Percentiles rank a stretch among this genome's conserved stretches.
These are phyloP conservation scores for Diophrys appendiculata DNA, from an alignment of 73 alveolate species.

Conservation along the genomic window DNA sequence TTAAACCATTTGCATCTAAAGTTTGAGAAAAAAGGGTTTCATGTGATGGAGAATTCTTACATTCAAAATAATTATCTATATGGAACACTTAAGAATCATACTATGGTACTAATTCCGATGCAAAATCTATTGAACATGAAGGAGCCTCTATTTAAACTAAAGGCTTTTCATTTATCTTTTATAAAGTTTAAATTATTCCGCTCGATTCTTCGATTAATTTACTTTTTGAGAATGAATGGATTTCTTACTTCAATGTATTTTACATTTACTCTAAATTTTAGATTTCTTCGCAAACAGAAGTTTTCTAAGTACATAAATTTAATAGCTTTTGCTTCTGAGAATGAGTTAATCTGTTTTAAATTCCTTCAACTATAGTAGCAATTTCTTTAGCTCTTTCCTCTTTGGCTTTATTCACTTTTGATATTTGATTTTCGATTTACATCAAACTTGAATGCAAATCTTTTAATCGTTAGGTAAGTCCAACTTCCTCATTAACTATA, in stretches of 20 bases:
- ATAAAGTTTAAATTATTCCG: conserved; percentile 49
- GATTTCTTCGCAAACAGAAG: conserved; percentile 38
- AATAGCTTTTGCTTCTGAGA: background rate
- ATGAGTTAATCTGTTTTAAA: too few species aligned
- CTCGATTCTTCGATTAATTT: conserved; percentile 53
- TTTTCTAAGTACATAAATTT: conserved; percentile 12
- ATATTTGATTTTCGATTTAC: conserved; percentile 72
- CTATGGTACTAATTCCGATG: conserved; percentile 87
- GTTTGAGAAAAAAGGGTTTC: conserved; percentile 91
- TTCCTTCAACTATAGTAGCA: conserved; percentile 5
- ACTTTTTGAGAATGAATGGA: conserved; percentile 55
- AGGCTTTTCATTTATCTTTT: conserved; percentile 65
- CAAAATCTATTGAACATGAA: conserved; percentile 37
- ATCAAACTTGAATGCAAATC: conserved; percentile 68
- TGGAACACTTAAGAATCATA: conserved; percentile 79
- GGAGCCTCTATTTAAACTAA: conserved; percentile 8
- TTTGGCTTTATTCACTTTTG: conserved; percentile 79
- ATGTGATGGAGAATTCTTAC: conserved; percentile 43
- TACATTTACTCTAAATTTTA: conserved; percentile 69
- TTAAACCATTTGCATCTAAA: conserved; percentile 77
- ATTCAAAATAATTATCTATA: conserved; percentile 65
- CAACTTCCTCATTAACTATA: conserved; percentile 72
- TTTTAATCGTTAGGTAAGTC: conserved; percentile 64
- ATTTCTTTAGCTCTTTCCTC: conserved; percentile 80
- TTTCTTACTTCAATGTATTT: conserved; percentile 50